Conservation (phyloP, 73 alveolate genomes). For the Paramecium caudatum region DNA sequence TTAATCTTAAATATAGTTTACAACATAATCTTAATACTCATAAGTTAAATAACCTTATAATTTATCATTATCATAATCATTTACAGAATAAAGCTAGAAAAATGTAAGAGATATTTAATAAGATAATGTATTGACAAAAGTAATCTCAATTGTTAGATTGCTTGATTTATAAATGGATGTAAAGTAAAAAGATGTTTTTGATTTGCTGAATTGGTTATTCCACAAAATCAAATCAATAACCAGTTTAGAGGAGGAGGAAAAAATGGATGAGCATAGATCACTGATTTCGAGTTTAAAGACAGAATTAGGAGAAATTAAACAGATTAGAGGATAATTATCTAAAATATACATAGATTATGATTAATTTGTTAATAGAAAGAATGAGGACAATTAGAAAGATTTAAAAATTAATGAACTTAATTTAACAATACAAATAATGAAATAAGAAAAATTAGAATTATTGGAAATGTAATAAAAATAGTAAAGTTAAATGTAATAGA, state of each 20-base stretch:
- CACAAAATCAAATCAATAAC: not conserved
- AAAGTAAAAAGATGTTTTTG: slow-evolving; percentile 20
- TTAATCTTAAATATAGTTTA: not conserved
- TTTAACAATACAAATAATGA: not conserved
- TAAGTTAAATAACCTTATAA: slow-evolving; percentile 20
- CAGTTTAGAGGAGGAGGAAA: slow-evolving; percentile 46
- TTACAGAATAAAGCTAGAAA: not conserved
- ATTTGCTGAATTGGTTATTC: not conserved
- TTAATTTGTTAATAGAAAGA: not conserved
- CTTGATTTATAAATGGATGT: not conserved
- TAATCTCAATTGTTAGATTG: not conserved
- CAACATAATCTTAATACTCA: not conserved
- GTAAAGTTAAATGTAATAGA: slow-evolving; percentile 4
- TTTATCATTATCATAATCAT: slow-evolving; percentile 36
- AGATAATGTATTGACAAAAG: not conserved
- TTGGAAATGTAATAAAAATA: not conserved
- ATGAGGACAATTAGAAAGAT: not conserved
- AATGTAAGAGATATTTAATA: not conserved
- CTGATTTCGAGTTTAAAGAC: not conserved
- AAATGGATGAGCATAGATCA: slow-evolving; percentile 59
- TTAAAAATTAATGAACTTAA: slow-evolving; percentile 49
- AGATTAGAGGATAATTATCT: slow-evolving; percentile 28
- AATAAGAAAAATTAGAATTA: slow-evolving; percentile 58
- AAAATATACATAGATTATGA: slow-evolving; percentile 61
- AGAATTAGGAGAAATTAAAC: slow-evolving; percentile 18